A percentile compares a stretch with the other conserved stretches of the same genome.
These are phyloP conservation scores for Beauveria sp. DNA, from an alignment of 2,329 filamentous ascomycete genomes.

Conservation along the genomic window DNA sequence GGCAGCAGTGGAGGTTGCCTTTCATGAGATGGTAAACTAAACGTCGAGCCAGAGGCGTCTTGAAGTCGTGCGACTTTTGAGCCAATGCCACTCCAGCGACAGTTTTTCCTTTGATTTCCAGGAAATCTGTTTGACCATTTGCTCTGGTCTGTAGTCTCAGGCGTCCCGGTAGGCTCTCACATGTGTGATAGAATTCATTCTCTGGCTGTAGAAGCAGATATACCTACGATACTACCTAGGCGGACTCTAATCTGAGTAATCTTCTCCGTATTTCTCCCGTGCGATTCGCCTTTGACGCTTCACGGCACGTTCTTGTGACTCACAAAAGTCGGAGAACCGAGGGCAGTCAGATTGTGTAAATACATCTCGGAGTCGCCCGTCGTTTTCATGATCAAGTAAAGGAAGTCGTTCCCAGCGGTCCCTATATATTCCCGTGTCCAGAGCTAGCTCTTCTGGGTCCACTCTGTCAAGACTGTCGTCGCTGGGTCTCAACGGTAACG, in stretches of 20 bases:
- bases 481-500: conserved; percentile 15
- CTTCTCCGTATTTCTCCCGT: no score
- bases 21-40: background rate
- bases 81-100: no score
- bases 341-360: background rate
- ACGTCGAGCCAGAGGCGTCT: no score
- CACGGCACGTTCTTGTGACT: background rate
- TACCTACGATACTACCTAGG: no score
- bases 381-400: background rate
- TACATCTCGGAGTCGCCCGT: background rate
- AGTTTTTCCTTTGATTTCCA: no score
- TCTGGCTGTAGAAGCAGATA: no score
- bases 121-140: no score
- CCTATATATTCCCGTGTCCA: conserved; percentile 19
- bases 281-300: background rate
- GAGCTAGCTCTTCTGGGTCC: conserved; percentile 20
- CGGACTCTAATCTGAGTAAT: no score
- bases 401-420: conserved; percentile 25
- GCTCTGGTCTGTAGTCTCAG: no score
- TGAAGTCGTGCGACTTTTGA: no score
- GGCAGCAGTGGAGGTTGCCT: background rate
- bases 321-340: background rate
- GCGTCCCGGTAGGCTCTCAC: no score
- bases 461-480: conserved; percentile 17
- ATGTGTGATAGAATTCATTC: no score